These are phyloP conservation scores for Kodamaea leandrae DNA, from an alignment of 805 yeast species.

Conservation along the genomic window DNA sequence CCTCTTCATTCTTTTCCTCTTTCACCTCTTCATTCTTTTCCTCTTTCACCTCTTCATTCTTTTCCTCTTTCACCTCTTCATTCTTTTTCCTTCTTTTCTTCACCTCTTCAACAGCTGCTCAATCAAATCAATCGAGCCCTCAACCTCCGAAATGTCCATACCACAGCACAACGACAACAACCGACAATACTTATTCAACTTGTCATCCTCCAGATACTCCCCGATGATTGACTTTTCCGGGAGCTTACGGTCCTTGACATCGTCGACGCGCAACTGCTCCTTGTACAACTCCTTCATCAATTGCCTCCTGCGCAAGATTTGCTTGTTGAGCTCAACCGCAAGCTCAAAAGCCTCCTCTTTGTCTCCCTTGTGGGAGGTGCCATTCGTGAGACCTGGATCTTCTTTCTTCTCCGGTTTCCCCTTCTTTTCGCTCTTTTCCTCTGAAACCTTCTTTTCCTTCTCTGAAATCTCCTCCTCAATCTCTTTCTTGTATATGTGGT, in stretches of 20 bases:
- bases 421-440: not conserved
- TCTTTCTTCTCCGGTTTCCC: not conserved
- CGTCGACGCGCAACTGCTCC: conserved; percentile 21
- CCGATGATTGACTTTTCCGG: conserved; percentile 19
- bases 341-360: conserved; percentile 14
- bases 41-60: not conserved
- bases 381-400: not conserved
- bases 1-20: not conserved
- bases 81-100: not conserved
- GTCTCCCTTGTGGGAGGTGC: too few relatives aligned
- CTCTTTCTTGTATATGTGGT: conserved; percentile 11
- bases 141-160: conserved; percentile 40
- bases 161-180: conserved; percentile 43
- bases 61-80: too few relatives aligned
- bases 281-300: conserved; percentile 18
- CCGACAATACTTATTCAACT: conserved; percentile 38
- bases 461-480: conserved; percentile 3
- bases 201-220: conserved; percentile 30
- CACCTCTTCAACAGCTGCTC: conserved; percentile 36
- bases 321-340: conserved; percentile 27
- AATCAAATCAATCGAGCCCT: conserved; percentile 40
- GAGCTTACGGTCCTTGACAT: not conserved
- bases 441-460: not conserved
- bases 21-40: not conserved
- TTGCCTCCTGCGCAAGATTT: conserved; percentile 21